Base-by-base conservation (phyloP, 2,329 filamentous ascomycete genomes). In the Furcasterigmium furcatum region DNA sequence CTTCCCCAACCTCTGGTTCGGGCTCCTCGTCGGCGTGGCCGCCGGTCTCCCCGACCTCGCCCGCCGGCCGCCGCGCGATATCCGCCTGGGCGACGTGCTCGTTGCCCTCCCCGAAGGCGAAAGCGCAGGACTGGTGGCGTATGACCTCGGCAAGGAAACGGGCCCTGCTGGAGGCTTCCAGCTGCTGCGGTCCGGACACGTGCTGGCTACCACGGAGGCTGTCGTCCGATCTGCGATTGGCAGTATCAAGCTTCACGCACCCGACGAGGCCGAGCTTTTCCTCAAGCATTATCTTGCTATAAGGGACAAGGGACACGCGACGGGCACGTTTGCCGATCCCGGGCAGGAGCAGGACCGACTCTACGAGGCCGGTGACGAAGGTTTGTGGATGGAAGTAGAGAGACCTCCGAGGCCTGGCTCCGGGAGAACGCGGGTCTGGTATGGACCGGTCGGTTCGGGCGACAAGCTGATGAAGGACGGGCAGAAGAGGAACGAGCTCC, bases 41-140 rank as follows among this genome's bases (percentile, higher is more conserved):
- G 59, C 63, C 1, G 65, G 65, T 0, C 55, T 68, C 3, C 65
- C 62, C 0, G 52, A 60, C 22, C 47, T 64, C 3, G 41, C 35
- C 1, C 27, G 41, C 32, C 41, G 1, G 2, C 60, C 63, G 0
- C 52, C 56, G 2, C 51, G 52, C 3, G 65, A 68, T 47, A 69
- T 68, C 12, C 60, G 66, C 4, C 56, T 69, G n/a, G 66, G 65
- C 1, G 62, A 68, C 49, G 55, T 69, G 0, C 56, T 70, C 5
- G 60, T 70, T 2, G 59, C 53, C 7, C 38, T 63, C 2, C 47
- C 58, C 0, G 43, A 55, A 1, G 52, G 54, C 0, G 54, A 62
- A 0, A 55, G 47, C 14, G 46, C 61, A 1, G 62, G 53, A 0
- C 35, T 67, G 0, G 38, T 68, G 2, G 52, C 61, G 0, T 70